Conservation (phyloP, 83 land plant species). For the Picea abies region DNA sequence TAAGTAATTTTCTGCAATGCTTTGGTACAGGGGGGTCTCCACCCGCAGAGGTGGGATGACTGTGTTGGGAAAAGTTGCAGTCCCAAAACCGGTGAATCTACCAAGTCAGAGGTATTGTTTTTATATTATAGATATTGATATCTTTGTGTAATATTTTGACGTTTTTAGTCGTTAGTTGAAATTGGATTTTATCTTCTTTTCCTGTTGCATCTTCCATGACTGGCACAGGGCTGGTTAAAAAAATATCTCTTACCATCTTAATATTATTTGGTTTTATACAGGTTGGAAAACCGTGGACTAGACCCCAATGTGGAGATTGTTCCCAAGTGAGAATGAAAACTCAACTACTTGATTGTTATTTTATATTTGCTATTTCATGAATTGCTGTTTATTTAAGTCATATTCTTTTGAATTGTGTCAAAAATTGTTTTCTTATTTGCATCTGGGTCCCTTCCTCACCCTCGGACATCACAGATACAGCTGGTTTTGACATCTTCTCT, state of each 20-base stretch:
- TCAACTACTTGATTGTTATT: not conserved
- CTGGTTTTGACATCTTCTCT: too few relatives aligned
- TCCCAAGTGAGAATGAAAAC: constrained; percentile 60
- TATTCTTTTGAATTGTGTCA: too few relatives aligned
- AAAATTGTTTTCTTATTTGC: too few relatives aligned
- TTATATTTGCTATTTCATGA: not conserved
- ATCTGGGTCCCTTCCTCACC: too few relatives aligned
- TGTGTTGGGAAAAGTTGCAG: constrained; percentile 67
- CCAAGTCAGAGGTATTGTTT: constrained; percentile 65
- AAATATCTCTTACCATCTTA: constrained; percentile 1
- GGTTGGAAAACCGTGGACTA: constrained; percentile 72
- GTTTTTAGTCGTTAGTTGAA: not conserved
- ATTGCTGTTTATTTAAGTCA: not conserved
- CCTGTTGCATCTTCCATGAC: not conserved
- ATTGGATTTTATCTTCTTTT: not conserved
- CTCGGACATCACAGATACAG: too few relatives aligned
- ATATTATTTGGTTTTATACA: constrained; percentile 19
- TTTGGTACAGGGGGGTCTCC: constrained; percentile 47
- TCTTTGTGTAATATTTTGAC: not conserved
- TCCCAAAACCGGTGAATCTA: constrained; percentile 70
- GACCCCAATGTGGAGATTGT: constrained; percentile 82
- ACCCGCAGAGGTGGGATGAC: constrained; percentile 59
- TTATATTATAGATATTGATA: not conserved
- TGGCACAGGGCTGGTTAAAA: not conserved
- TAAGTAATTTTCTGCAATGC: not conserved